Conservation (phyloP, 2,329 filamentous ascomycete species). For the Fusarium piperis region DNA sequence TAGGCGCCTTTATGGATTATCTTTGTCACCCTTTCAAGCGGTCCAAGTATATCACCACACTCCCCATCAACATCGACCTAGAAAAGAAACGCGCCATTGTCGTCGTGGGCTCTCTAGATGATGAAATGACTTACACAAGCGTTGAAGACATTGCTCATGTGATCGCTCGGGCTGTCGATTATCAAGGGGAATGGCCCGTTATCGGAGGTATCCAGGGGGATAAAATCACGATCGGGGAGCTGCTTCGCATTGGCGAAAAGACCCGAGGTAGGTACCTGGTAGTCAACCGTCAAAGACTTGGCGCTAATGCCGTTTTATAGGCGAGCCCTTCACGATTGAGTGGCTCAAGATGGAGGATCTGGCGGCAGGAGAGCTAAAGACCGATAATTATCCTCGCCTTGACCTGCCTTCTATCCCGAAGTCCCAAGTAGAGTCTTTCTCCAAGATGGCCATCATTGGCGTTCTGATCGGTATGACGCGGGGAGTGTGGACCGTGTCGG, state of each 20-base stretch:
- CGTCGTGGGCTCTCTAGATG: slow-evolving; percentile 53
- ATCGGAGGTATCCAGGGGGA: slow-evolving; percentile 53
- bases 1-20: slow-evolving; percentile 64
- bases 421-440: slow-evolving; percentile 33
- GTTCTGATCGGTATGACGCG: slow-evolving; percentile 48
- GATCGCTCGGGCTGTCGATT: slow-evolving; percentile 53
- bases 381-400: slow-evolving; percentile 32
- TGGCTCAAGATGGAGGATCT: slow-evolving; percentile 29
- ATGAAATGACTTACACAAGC: slow-evolving; percentile 54
- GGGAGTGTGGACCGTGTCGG: slow-evolving; percentile 51
- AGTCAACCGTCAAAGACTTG: slow-evolving; percentile 32
- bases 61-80: slow-evolving; percentile 51
- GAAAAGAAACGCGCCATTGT: slow-evolving; percentile 52
- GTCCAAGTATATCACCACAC: slow-evolving; percentile 52
- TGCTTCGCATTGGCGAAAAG: slow-evolving; percentile 51
- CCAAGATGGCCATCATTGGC: slow-evolving; percentile 44
- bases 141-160: slow-evolving; percentile 53
- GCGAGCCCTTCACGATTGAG: slow-evolving; percentile 23
- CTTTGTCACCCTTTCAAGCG: slow-evolving; percentile 59
- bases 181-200: slow-evolving; percentile 53
- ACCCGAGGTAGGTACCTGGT: slow-evolving; percentile 49
- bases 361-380: slow-evolving; percentile 27
- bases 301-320: not conserved
- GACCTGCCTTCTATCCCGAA: slow-evolving; percentile 28
- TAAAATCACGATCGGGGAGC: slow-evolving; percentile 44